Evolutionary conservation across 106 monocot species (phyloP), one percentile per base, ranked within the genome.

Genomic region (Chionographis japonica): DNA sequence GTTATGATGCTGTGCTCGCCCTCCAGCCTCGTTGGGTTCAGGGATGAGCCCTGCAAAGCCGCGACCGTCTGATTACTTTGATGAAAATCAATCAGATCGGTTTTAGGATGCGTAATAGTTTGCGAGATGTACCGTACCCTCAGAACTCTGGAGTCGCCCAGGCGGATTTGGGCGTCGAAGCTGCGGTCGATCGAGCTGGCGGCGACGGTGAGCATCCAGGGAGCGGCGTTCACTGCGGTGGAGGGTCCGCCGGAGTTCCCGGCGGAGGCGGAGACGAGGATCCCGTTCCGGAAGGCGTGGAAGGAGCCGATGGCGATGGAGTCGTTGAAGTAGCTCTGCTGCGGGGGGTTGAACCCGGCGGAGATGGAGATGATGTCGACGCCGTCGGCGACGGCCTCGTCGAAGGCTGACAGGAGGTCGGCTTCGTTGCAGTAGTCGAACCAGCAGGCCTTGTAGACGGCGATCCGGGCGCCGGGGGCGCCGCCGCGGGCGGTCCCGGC

Each of bases 371-470:
- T 71, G 35, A 86, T 72, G 40, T 86, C 76, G 18, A 82, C 79
- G 4, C 86, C 86, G 62, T 87, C 87, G 15, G 70, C 38, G 27
- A 87, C 79, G 1, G 87, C 87, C 15, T 40, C 49, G 12, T 87
- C 87, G 54, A 83, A 78, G 5, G 65, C 78, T 46, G 83, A 74
- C 37, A 83, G 83, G 8, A 78, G 63, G 41, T 83, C 78, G 36
- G 71, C 70, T 41, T 78, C 75, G 12, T 64, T 19, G 56, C 83
- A 83, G 8, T 65, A 70, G 0, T 72, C 52, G 5, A 56, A 68
- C 75, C 87, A 83, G 74, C 87, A 87, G 0, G 79, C 83, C 42
- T 87, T 87, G 65, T 87, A 87, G 37, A 71, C 77, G 15, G 87
- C 76, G 37, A 87, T 7, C 12, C 83, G 62, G 2, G 87, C 64